Base-by-base conservation (phyloP, 345 rosid genomes). In the Populus tremula region DNA sequence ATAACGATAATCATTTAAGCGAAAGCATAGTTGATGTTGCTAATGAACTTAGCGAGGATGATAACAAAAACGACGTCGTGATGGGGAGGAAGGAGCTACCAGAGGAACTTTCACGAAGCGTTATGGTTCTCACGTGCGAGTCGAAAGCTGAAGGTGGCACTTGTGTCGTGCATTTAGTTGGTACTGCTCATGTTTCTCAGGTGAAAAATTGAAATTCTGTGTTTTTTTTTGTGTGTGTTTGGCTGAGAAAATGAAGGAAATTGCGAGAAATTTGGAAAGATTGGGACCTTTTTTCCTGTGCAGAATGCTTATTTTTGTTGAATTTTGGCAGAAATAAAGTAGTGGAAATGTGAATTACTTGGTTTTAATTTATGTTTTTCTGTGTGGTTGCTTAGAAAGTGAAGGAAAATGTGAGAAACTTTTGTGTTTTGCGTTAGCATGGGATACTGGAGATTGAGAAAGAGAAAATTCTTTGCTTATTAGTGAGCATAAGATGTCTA, bases 121-220 rank as follows among this genome's bases (percentile, higher is more conserved):
- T 96, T 72, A 83, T 86, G 83, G 77, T 83, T 68, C 89, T 96
- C 63, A 87, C 89, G 8, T 96, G 99, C 76, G 97, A 91, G 69
- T 92, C 97, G 31, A 49, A 87, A 17, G 91, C 87, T 27, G 92
- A 80, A 45, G 89, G 91, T 29, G 97, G 98, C 78, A 81, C 79
- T 23, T 96, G 99, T 80, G 90, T 92, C 79, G 99, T 96, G 13
- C 90, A 88, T 76, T 70, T 96, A 84, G 88, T 96, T 61, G 99
- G 98, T 27, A 94, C 98, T 63, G 96, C 95, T 71, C 99, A 96
- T 79, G 97, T 94, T 38, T 96, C 98, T 13, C 85, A 89, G 98
- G 99, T 90, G 78, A 78, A 39, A n/a, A 54, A 0, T 59, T 59
- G 63, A n/a, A 53, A 18, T 69, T 54, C 65, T 17, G 25, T 69